Evolutionary conservation across 2,329 filamentous ascomycete genomes (phyloP).

Genomic region (Calonectria ilicicola): DNA sequence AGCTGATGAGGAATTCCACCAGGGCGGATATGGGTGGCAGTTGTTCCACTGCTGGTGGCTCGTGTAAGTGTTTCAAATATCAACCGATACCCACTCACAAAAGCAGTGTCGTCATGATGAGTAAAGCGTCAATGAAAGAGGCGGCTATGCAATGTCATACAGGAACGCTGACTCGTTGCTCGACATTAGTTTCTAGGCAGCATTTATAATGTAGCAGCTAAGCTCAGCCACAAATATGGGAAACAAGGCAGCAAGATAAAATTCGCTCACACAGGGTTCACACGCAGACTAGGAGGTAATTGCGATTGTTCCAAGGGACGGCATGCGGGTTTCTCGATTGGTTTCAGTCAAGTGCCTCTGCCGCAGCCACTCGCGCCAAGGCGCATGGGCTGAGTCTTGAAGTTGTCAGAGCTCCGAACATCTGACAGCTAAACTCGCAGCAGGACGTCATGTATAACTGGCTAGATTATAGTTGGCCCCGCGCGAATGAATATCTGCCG

Average conservation of each 20-base stretch:
- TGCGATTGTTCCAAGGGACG: background rate
- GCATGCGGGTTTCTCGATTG: background rate
- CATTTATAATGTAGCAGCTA: background rate
- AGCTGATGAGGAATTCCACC: background rate
- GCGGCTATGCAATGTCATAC: background rate
- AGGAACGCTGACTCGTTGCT: background rate
- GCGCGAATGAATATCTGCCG: background rate
- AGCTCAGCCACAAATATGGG: slow-evolving; percentile 3
- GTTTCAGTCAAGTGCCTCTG: background rate
- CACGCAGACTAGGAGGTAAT: background rate
- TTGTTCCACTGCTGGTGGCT: background rate
- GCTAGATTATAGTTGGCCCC: slow-evolving; percentile 6
- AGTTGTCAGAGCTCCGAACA: background rate
- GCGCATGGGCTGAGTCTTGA: background rate
- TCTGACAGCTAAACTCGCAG: background rate
- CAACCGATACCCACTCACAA: background rate
- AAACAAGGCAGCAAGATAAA: slow-evolving; percentile 11
- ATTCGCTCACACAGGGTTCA: background rate
- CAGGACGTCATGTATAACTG: background rate
- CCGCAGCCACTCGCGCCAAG: background rate
- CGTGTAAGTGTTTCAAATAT: background rate
- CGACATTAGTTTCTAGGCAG: slow-evolving; percentile 10
- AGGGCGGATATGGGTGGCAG: background rate
- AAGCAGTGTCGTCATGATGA: background rate
- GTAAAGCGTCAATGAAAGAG: background rate